A percentile compares a stretch with the other conserved stretches of the same genome.
Conservation (phyloP, 495 filamentous ascomycete genomes). For the Neurospora africana region DNA sequence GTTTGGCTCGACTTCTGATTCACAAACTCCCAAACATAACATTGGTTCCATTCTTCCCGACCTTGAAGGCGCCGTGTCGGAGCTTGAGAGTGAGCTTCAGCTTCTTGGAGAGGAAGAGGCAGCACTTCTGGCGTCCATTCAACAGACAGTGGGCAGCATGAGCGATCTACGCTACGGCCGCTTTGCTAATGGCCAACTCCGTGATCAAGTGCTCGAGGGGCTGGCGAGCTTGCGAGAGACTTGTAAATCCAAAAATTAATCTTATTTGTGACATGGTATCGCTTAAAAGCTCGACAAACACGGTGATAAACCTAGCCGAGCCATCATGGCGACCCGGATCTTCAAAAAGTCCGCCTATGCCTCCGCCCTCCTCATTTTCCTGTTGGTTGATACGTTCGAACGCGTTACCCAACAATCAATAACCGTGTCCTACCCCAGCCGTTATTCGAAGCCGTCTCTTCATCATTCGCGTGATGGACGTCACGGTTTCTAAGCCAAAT, state of each 20-base stretch:
- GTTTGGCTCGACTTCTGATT: conserved; percentile 46
- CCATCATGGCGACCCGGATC: background rate
- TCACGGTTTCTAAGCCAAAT: no score
- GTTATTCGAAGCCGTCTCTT: background rate
- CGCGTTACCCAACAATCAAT: background rate
- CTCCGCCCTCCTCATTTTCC: background rate
- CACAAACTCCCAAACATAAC: conserved; percentile 41
- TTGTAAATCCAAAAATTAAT: conserved; percentile 41
- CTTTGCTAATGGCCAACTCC: conserved; percentile 48
- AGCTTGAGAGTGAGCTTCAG: conserved; percentile 56
- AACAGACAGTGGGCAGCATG: conserved; percentile 54
- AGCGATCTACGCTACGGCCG: conserved; percentile 79
- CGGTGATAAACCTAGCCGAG: background rate
- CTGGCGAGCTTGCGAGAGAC: conserved; percentile 51
- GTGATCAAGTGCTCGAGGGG: conserved; percentile 52
- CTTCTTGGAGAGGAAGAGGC: conserved; percentile 54
- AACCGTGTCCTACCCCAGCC: background rate
- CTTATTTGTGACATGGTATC: background rate
- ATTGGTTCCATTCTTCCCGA: conserved; percentile 53
- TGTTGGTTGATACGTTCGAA: background rate
- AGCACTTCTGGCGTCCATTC: conserved; percentile 47
- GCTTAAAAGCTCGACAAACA: background rate
- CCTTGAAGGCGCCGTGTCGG: conserved; percentile 54
- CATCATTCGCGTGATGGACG: background rate
- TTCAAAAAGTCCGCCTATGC: background rate